Base-by-base conservation (phyloP, 257 asterid species). In the Nicotiana attenuata region DNA sequence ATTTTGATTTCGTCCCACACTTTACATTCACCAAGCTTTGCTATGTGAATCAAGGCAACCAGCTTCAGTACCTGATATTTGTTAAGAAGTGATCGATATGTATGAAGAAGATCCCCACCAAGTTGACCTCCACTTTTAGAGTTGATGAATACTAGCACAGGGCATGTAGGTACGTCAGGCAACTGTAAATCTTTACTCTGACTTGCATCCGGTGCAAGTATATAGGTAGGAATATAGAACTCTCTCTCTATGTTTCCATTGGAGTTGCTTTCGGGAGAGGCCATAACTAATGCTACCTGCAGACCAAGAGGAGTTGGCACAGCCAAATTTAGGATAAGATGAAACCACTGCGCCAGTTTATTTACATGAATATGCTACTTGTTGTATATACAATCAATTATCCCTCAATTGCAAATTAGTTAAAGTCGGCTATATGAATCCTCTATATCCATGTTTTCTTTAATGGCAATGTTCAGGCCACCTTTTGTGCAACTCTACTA, bases 91-190 rank as follows among this genome's bases (percentile, higher is more conserved):
- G 95, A 85, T 24, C 88, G 90, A 64, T 88, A 94, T 16, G 97
- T 91, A 50, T 85, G 6, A 50, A 96, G 96, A 87, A 96, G 97
- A 82, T 91, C 92, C 52, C 96, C 98, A 67, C 99, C 98, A 28
- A 96, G 92, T 88, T 96, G 99, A 81, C 99, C 98, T 67, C 98
- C 98, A 87, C 99, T 96, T 88, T 59, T 92, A 38, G 99, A 92
- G 87, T 96, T 96, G 89, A 96, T 90, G 84, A 96, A 96, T 45
- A 96, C 98, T 63, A 96, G 83, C 84, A 94, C 97, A 3, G 98
- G 99, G 84, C 94, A 94, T 55, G 88, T 89, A 5, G 98, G 96
- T 56, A 79, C 81, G 82, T 66, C 76, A 67, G 79, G 71, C 59
- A 47, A 31, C 64, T 10, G 22, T 38, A 64, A 19, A 16, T 71